phyloP scores from a whole-genome alignment of 192 early-diverging fungal species.

The Lobulomyces angularis region DNA sequence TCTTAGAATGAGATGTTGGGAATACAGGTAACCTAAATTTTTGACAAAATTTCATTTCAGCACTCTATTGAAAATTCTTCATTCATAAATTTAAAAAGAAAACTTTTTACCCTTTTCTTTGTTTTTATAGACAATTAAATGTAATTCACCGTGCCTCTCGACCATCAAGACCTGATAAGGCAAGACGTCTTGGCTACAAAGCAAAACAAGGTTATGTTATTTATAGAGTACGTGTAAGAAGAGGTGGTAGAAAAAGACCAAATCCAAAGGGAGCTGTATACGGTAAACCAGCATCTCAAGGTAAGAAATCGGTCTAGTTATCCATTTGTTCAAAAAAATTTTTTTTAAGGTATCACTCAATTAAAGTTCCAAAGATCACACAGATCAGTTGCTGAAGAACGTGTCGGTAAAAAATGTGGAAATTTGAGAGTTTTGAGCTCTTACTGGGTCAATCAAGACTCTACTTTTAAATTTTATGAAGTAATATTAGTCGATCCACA shows the following conservation, averaged over 20 bases:
- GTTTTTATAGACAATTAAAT: constrained; percentile 86
- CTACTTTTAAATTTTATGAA: constrained; percentile 99
- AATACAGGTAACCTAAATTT: constrained; percentile 78
- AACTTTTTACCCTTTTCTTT: too few relatives aligned
- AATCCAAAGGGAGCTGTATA: constrained; percentile 96
- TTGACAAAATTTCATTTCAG: too few relatives aligned
- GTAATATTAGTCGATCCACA: constrained; percentile 95
- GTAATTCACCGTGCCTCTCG: constrained; percentile 97
- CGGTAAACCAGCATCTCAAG: constrained; percentile 95
- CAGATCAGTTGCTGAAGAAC: constrained; percentile 90
- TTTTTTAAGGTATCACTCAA: constrained; percentile 97
- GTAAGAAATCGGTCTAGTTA: too few relatives aligned
- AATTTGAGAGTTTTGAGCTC: constrained; percentile 99
- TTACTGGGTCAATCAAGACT: constrained; percentile 99
- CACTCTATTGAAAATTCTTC: constrained; percentile 11
- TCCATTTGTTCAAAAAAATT: too few relatives aligned
- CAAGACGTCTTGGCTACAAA: constrained; percentile 99
- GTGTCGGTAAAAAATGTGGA: constrained; percentile 90
- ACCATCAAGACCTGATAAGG: constrained; percentile 97
- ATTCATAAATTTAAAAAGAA: not conserved
- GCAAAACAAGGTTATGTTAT: constrained; percentile 99
- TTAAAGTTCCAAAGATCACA: constrained; percentile 97
- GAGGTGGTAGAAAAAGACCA: constrained; percentile 95
- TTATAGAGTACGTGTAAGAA: constrained; percentile 97
- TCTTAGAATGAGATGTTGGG: constrained; percentile 94